phyloP scores from a whole-genome alignment of 2,329 filamentous ascomycete species.

The Venturia aucupariae region DNA sequence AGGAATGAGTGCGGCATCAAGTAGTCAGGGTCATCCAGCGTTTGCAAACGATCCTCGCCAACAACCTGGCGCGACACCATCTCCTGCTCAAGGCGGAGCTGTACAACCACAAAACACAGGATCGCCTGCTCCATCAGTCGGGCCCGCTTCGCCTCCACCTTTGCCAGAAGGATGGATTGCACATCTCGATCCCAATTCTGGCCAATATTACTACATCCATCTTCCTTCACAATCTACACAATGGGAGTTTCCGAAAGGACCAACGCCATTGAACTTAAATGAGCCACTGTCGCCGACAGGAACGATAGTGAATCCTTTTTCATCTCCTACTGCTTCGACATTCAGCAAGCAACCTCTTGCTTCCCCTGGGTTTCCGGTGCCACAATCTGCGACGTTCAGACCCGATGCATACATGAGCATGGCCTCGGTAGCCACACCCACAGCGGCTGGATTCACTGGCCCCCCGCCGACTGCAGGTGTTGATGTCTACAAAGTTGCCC shows the following conservation, averaged over 20 bases:
- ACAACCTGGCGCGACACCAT: constrained; percentile 23
- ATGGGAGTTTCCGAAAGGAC: constrained; percentile 97
- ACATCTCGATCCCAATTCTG: constrained; percentile 88
- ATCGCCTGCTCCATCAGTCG: constrained; percentile 33
- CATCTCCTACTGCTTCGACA: constrained; percentile 36
- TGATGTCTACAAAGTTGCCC: constrained; percentile 86
- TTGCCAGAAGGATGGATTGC: constrained; percentile 98
- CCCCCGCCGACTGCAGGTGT: constrained; percentile 84
- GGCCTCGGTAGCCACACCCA: constrained; percentile 62
- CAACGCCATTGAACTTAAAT: constrained; percentile 79
- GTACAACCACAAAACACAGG: constrained; percentile 17
- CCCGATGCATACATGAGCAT: constrained; percentile 81
- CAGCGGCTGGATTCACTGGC: constrained; percentile 72
- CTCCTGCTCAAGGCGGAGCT: constrained; percentile 23
- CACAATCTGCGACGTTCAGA: constrained; percentile 67
- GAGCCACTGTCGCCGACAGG: constrained; percentile 75
- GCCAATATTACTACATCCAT: constrained; percentile 98
- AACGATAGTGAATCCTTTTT: constrained; percentile 35
- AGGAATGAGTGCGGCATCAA: constrained; percentile 29
- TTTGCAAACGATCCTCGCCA: constrained; percentile 75
- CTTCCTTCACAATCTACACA: constrained; percentile 90
- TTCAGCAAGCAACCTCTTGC: constrained; percentile 55
- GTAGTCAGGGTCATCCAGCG: constrained; percentile 62
- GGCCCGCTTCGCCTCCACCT: constrained; percentile 81
- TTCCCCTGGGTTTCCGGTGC: constrained; percentile 68